Percentiles rank a stretch among this genome's conserved stretches.
phyloP scores from a whole-genome alignment of 305 asterid genomes.

The Fraxinus platypoda region DNA sequence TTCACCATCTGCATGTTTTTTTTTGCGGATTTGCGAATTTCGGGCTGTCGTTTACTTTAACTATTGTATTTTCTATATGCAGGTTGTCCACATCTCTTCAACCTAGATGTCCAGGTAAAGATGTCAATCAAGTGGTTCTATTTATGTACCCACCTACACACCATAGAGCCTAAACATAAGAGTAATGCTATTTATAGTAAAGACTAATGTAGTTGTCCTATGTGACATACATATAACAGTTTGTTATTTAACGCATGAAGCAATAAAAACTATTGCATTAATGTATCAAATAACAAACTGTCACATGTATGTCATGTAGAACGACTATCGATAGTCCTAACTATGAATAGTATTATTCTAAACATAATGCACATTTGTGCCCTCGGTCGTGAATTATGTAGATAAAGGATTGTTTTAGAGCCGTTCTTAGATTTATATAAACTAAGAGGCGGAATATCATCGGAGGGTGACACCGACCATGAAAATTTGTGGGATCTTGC shows the following conservation, averaged over 20 bases:
- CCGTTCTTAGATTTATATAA: neutral
- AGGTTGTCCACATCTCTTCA: conserved; percentile 74
- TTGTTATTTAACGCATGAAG: too few species aligned
- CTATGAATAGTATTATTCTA: neutral
- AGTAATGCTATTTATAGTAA: too few species aligned
- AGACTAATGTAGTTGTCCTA: too few species aligned
- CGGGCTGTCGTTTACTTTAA: neutral
- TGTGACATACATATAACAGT: too few species aligned
- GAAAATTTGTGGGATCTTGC: neutral
- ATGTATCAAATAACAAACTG: too few species aligned
- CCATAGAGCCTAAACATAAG: neutral
- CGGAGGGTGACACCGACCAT: neutral
- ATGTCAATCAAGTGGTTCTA: neutral
- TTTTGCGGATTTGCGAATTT: neutral
- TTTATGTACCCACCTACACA: neutral
- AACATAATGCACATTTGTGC: neutral
- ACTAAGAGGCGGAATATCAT: neutral
- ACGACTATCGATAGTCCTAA: too few species aligned
- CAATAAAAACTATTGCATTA: too few species aligned
- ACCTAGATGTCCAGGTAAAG: conserved; percentile 91
- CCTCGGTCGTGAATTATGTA: neutral
- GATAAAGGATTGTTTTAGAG: neutral
- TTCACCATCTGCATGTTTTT: neutral
- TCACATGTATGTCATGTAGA: too few species aligned
- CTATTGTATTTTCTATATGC: conserved; percentile 27